phyloP scores from a whole-genome alignment of 2,329 filamentous ascomycete species.

The Scedosporium minutisporum region DNA sequence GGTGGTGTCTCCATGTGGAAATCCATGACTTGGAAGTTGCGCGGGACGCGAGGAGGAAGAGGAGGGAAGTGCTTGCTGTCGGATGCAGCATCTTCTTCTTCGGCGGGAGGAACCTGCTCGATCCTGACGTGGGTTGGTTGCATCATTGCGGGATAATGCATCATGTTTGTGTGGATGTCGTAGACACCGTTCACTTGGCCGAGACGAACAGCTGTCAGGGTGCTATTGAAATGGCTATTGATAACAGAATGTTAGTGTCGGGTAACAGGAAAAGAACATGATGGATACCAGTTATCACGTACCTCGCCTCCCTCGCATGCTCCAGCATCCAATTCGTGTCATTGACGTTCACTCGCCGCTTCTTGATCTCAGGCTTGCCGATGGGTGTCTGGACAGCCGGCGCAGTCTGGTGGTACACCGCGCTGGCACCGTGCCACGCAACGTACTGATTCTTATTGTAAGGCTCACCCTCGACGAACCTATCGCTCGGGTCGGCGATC shows the following conservation, averaged over 20 bases:
- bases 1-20: slow-evolving; percentile 42
- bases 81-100: slow-evolving; percentile 18
- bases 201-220: slow-evolving; percentile 58
- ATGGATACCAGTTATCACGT: slow-evolving; percentile 19
- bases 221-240: slow-evolving; percentile 73
- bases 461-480: slow-evolving; percentile 64
- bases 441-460: slow-evolving; percentile 99
- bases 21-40: slow-evolving; percentile 49
- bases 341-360: slow-evolving; percentile 77
- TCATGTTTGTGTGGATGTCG: slow-evolving; percentile 85
- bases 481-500: slow-evolving; percentile 81
- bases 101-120: slow-evolving; percentile 49
- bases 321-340: slow-evolving; percentile 95
- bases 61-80: slow-evolving; percentile 33
- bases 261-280: not conserved
- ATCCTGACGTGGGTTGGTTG: slow-evolving; percentile 82
- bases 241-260: slow-evolving; percentile 8
- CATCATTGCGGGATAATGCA: slow-evolving; percentile 80
- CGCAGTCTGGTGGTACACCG: slow-evolving; percentile 79
- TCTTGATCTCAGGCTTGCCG: slow-evolving; percentile 73
- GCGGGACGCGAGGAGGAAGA: slow-evolving; percentile 37
- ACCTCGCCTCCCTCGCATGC: slow-evolving; percentile 87
- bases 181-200: slow-evolving; percentile 70
- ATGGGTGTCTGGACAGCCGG: slow-evolving; percentile 66
- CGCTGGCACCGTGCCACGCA: slow-evolving; percentile 93